Conservation (phyloP, 305 asterid genomes). For the Fraxinus xanthoxyloides region DNA sequence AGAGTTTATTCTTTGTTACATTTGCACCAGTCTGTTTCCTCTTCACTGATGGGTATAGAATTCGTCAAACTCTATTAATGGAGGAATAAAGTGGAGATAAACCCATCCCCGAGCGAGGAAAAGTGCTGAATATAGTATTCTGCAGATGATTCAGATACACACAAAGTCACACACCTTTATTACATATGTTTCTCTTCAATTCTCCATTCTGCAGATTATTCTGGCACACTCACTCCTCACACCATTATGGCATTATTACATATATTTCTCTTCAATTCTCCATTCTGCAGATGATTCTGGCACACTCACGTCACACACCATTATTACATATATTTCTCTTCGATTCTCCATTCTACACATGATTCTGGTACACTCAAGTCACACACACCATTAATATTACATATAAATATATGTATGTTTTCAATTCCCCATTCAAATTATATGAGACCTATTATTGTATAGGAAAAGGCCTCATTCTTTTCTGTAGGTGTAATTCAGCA, state of each 20-base stretch:
- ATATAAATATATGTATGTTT: neutral
- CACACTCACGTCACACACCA: too few species aligned
- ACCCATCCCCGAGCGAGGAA: neutral
- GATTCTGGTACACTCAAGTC: neutral
- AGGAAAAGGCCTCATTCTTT: neutral
- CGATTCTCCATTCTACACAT: neutral
- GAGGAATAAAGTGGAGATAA: neutral
- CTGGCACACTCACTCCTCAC: neutral
- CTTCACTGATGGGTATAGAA: too few species aligned
- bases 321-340: neutral
- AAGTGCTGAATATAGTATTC: neutral
- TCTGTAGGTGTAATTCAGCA: neutral
- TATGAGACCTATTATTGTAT: neutral
- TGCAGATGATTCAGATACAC: slow-evolving; percentile 10
- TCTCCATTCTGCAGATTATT: too few species aligned
- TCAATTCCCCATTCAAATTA: neutral
- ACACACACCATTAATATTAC: neutral
- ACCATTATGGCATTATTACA: neutral
- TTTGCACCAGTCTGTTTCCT: too few species aligned
- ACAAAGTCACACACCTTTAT: neutral
- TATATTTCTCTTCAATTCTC: neutral
- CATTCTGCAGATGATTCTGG: too few species aligned
- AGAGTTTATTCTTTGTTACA: neutral
- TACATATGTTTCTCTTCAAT: too few species aligned
- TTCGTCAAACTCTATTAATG: neutral